Percentiles rank a stretch among this genome's conserved stretches.
These are phyloP conservation scores for Grammothele lineata DNA, from an alignment of 768 basidiomycete genomes.

Conservation along the genomic window DNA sequence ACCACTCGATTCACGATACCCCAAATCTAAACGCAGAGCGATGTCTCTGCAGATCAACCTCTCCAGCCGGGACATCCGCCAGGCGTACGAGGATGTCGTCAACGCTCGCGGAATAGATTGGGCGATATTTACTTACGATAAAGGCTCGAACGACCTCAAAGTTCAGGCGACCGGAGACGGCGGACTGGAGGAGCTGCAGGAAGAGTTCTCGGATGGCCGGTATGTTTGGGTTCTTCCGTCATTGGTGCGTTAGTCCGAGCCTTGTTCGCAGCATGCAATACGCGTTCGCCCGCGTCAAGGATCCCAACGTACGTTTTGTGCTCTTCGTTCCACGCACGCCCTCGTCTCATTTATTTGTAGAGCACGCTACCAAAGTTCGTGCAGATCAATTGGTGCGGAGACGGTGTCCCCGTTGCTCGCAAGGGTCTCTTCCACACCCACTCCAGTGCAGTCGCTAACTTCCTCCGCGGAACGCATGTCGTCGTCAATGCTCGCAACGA, in stretches of 20 bases:
- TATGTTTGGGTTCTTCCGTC: conserved; percentile 34
- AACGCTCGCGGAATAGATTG: conserved; percentile 67
- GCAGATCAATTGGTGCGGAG: conserved; percentile 96
- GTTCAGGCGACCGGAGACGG: conserved; percentile 82
- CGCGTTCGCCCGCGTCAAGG: conserved; percentile 81
- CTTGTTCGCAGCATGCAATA: conserved; percentile 74
- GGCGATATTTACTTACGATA: conserved; percentile 78
- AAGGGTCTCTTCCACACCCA: conserved; percentile 94
- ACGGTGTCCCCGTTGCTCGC: conserved; percentile 88
- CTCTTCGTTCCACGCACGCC: background rate
- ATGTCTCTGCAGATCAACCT: conserved; percentile 85
- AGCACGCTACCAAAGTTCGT: conserved; percentile 87
- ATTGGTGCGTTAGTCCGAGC: background rate
- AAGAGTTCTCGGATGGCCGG: conserved; percentile 95
- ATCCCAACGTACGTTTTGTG: conserved; percentile 63
- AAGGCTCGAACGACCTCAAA: conserved; percentile 80
- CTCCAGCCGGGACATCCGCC: conserved; percentile 63
- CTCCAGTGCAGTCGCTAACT: conserved; percentile 72
- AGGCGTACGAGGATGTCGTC: conserved; percentile 74
- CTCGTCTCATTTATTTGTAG: conserved; percentile 37
- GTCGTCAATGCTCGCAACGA: conserved; percentile 85
- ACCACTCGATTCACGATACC: background rate
- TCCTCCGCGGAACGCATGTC: conserved; percentile 81
- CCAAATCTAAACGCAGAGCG: background rate
- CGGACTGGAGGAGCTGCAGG: conserved; percentile 87